Evolutionary conservation across 2,329 filamentous ascomycete species (phyloP), one percentile per base, ranked within the genome.

Genomic region (Xylariaceae sp.): DNA sequence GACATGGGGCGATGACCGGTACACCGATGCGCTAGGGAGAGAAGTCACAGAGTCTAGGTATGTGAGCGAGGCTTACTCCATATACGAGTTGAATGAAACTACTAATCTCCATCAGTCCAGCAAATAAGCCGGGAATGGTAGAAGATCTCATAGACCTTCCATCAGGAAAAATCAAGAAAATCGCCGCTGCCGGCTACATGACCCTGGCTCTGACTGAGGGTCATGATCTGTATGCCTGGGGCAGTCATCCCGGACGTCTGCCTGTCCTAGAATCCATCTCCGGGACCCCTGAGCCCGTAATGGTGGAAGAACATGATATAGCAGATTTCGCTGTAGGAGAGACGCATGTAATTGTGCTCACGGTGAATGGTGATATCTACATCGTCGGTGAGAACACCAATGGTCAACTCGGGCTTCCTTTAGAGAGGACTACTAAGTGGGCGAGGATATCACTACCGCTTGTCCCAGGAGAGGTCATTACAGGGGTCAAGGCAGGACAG

Each of bases 221-320:
- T 2, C 69, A 74, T 23, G 76, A 80, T 46, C 60, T 84, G 2
- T 86, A 86, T 56, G 59, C 77, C 20, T 86, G 82, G 82, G 82
- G 83, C 22, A 61, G 64, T n/a, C 64, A 67, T 44, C 60, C 64
- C 10, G 64, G 65, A 4, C 58, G 59, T 10, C 55, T 57, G n/a
- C 54, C 62, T 21, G 57, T 73, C 23, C 37, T 65, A 1, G 54
- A 58, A 16, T 58, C 42, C 0, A 41, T 68, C 22, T 61, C 58
- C 20, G 50, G 52, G 38, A 56, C 47, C 20, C 74, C 76, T 2
- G 67, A 60, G 23, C 76, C 76, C 1, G 58, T 74, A 1, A 67
- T 73, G 7, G 63, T 79, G 1, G 68, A 72, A 5, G 66, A 69
- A 4, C 65, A 69, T 19, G 78, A 85, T 47, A 66, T 85, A 2